phyloP scores from a whole-genome alignment of 305 asterid genomes.

The Solanum hybrid region DNA sequence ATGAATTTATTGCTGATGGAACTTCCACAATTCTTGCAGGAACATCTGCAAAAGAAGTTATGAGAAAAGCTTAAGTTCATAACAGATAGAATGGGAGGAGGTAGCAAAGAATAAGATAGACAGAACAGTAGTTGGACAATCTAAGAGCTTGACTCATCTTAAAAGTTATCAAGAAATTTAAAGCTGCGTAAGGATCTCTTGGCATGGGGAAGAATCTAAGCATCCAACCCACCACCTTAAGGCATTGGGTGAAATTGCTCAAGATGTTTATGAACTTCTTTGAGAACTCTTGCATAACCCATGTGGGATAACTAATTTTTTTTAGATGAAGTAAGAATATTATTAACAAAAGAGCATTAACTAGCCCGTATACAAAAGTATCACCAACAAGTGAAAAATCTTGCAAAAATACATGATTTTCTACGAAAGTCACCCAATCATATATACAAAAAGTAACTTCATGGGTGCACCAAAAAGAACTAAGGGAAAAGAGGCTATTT shows the following conservation, averaged over 20 bases:
- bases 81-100: slow-evolving; percentile 5
- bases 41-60: slow-evolving; percentile 38
- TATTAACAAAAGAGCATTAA: neutral
- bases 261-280: neutral
- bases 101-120: slow-evolving; percentile 3
- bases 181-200: neutral
- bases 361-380: neutral
- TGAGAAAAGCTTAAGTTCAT: neutral
- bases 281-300: neutral
- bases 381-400: neutral
- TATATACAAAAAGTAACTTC: neutral
- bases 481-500: neutral
- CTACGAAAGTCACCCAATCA: neutral
- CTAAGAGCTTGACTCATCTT: neutral
- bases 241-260: neutral
- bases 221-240: neutral
- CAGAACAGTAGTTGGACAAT: neutral
- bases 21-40: slow-evolving; percentile 52
- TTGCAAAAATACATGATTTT: neutral
- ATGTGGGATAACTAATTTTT: neutral
- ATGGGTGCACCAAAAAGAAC: neutral
- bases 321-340: neutral
- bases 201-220: neutral
- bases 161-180: neutral
- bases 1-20: slow-evolving; percentile 38